phyloP scores from a whole-genome alignment of 768 basidiomycete genomes.

The Chalciporus chontae region DNA sequence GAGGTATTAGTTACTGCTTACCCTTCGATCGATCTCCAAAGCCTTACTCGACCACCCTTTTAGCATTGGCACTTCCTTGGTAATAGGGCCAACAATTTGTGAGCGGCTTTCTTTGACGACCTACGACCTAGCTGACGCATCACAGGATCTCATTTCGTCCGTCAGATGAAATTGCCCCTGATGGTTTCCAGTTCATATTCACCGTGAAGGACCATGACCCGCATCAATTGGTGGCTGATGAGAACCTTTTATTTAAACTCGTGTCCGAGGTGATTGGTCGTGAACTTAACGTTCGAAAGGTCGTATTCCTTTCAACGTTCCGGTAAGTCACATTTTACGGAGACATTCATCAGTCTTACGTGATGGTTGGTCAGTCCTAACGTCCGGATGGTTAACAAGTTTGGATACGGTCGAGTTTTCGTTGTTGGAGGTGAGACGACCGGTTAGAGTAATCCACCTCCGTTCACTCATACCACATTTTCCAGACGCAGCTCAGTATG shows the following conservation, averaged over 20 bases:
- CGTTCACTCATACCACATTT: not conserved
- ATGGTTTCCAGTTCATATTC: conserved; percentile 20
- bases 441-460: not conserved
- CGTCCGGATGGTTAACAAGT: conserved; percentile 44
- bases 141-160: too few relatives aligned
- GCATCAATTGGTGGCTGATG: conserved; percentile 14
- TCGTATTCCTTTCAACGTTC: conserved; percentile 25
- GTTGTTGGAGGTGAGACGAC: conserved; percentile 39
- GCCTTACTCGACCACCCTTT: not conserved
- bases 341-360: not conserved
- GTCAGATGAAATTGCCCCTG: conserved; percentile 16
- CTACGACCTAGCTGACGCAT: too few relatives aligned
- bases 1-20: conserved; percentile 13
- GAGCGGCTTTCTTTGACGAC: not conserved
- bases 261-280: conserved; percentile 27
- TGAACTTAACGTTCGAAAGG: conserved; percentile 32
- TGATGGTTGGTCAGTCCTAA: conserved; percentile 35
- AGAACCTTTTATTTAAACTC: conserved; percentile 26
- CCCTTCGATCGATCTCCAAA: not conserved
- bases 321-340: conserved; percentile 19
- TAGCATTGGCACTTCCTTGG: conserved; percentile 26
- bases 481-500: conserved; percentile 45
- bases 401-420: conserved; percentile 43
- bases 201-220: conserved; percentile 6
- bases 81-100: not conserved